Evolutionary conservation across 2,329 filamentous ascomycete genomes (phyloP), one percentile per base, ranked within the genome.

Genomic region (Diaporthe amygdali): DNA sequence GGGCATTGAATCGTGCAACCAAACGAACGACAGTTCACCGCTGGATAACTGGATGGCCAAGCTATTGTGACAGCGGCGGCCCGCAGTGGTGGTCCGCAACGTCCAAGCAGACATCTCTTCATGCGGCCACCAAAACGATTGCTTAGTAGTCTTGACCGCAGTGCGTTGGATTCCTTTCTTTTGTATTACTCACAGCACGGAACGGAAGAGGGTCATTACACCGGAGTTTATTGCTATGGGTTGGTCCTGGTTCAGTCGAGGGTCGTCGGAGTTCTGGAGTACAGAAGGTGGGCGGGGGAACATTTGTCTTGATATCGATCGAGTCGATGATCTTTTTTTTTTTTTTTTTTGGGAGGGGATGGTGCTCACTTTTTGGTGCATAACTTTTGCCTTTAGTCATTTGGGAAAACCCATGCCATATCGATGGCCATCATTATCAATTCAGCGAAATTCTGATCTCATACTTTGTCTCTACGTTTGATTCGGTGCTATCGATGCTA

Each of bases 181-280:
- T 63, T 69, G 49, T 22, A 22, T 63, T 5, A 46, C 46, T 46
- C 30, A 32, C 34, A 37, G 51, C 52, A 55, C 55, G 44, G 52
- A 52, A 70, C 17, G 37, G 22, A n/a, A 52, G 14, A 14, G 63
- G 37, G 52, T 54, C 71, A 59, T 66, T 37, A 41, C 10, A 25
- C 20, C 30, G 71, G 54, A 66, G 61, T 66, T 37, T 32, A 47
- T 32, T 37, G 52, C 30, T 22, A 39, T 54, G 15, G 32, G 27
- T 30, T 9, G 52, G n/a, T 17, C 12, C 59, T 30, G 14, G 44
- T 41, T 64, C 59, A 49, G 17, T 49, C 44, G 32, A 49, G 68
- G 44, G 59, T 47, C 27, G 39, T 37, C 9, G 71, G 71, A 70
- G 71, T 72, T 71, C n/a, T 61, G 71, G 71, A 51, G 66, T 69